Evolutionary conservation across 1,284 basidiomycete genomes (phyloP).

Genomic region (Ceratobasidium sp.): DNA sequence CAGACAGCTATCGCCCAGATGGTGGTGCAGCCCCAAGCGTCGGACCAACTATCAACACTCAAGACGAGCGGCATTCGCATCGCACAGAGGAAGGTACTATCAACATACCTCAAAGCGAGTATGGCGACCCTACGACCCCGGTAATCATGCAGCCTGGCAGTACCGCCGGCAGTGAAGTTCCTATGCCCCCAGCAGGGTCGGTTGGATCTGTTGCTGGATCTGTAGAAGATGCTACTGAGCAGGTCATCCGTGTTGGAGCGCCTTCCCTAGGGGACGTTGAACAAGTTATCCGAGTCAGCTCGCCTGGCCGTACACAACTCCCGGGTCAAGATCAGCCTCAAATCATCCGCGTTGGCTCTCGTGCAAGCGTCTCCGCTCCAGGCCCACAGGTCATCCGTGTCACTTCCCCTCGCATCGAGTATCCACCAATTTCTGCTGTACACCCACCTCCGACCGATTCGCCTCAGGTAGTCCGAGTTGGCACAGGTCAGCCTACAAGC

Average conservation of each 20-base stretch:
- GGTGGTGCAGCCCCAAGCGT: conserved; percentile 8
- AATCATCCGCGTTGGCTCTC: conserved; percentile 27
- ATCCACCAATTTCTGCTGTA: conserved; percentile 32
- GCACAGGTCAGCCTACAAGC: conserved; percentile 5
- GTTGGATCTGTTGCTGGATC: neutral
- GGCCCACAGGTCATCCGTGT: conserved; percentile 36
- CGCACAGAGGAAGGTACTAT: neutral
- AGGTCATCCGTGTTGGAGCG: conserved; percentile 5
- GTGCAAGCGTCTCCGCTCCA: neutral
- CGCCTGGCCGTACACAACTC: conserved; percentile 1
- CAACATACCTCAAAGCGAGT: conserved; percentile 11
- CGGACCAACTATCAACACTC: neutral
- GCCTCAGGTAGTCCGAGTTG: conserved; percentile 35
- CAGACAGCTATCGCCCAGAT: neutral
- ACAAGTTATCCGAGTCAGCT: conserved; percentile 31
- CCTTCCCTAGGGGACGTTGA: conserved; percentile 16
- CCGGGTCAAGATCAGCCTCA: conserved; percentile 17
- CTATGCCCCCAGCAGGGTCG: neutral
- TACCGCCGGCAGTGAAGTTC: neutral
- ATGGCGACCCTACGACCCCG: neutral
- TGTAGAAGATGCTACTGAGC: neutral
- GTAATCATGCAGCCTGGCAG: conserved; percentile 1
- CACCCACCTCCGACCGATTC: conserved; percentile 38
- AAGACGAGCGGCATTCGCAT: neutral
- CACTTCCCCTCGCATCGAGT: conserved; percentile 14